Conservation (phyloP, 176 grass and related monocot genomes). For the Lolium rigidum region DNA sequence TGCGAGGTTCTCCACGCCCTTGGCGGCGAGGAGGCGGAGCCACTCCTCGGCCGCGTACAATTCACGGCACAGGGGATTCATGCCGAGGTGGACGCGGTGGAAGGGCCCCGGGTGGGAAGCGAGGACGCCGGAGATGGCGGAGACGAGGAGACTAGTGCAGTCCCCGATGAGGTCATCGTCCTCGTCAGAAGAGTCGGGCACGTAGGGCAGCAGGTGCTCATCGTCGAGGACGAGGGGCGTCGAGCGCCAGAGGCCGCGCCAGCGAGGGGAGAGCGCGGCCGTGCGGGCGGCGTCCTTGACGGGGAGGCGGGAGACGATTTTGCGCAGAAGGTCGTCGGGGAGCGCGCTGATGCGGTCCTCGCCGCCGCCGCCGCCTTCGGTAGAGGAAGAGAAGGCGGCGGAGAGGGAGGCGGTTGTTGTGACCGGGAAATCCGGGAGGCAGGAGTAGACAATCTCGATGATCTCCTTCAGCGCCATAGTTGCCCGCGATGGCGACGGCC, state of each 20-base stretch:
- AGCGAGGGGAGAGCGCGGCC: conserved; percentile 8
- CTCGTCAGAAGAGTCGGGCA: too few relatives aligned
- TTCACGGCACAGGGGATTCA: too few relatives aligned
- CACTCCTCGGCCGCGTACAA: not conserved
- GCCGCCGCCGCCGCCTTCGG: not conserved
- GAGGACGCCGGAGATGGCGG: conserved; percentile 7
- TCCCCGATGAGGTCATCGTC: too few relatives aligned
- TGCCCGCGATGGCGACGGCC: not conserved
- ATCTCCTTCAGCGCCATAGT: not conserved
- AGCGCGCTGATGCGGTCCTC: conserved; percentile 41
- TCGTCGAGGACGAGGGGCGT: conserved; percentile 23
- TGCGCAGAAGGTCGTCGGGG: conserved; percentile 33
- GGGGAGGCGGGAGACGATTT: conserved; percentile 31
- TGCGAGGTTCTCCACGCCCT: not conserved
- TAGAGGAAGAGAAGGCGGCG: not conserved
- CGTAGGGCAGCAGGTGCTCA: too few relatives aligned
- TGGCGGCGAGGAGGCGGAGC: conserved; percentile 9
- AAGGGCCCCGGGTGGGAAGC: conserved; percentile 23
- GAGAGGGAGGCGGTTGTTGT: not conserved
- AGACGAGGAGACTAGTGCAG: too few relatives aligned
- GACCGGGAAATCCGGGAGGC: not conserved
- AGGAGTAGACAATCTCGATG: not conserved
- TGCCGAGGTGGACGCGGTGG: not conserved
- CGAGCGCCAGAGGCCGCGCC: conserved; percentile 35
- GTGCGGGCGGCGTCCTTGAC: conserved; percentile 37